Evolutionary conservation across 2,329 filamentous ascomycete genomes (phyloP).

Genomic region (Nectriaceae sp.): DNA sequence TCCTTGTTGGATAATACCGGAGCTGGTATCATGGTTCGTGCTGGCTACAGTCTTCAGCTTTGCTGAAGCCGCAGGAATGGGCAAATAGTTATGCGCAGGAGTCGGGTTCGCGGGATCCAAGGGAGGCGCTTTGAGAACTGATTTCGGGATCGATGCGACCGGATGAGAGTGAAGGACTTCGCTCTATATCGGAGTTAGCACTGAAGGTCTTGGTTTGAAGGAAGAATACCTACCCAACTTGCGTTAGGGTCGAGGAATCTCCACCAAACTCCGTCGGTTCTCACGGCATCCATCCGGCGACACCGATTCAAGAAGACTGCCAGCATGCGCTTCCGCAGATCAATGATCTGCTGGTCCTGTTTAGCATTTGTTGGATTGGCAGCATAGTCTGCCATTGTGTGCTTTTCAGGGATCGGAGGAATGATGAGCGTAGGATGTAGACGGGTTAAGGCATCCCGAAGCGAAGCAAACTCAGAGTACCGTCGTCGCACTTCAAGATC

Average conservation of each 20-base stretch:
- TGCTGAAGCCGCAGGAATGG: constrained; percentile 80
- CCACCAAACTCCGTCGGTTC: constrained; percentile 96
- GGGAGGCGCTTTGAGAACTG: constrained; percentile 91
- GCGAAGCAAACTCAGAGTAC: constrained; percentile 94
- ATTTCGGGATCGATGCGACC: constrained; percentile 88
- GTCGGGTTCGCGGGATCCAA: constrained; percentile 92
- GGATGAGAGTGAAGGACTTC: constrained; percentile 95
- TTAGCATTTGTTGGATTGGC: constrained; percentile 98
- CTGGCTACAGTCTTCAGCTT: constrained; percentile 69
- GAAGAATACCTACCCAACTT: constrained; percentile 76
- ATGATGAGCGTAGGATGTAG: constrained; percentile 95
- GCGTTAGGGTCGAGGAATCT: constrained; percentile 96
- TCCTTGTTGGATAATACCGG: constrained; percentile 41
- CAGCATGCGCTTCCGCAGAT: constrained; percentile 94
- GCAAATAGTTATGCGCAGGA: constrained; percentile 82
- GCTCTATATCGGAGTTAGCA: constrained; percentile 56
- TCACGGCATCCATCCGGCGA: constrained; percentile 86
- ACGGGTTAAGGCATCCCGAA: constrained; percentile 84
- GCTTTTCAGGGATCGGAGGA: constrained; percentile 97
- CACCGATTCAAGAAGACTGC: constrained; percentile 94
- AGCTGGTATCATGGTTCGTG: constrained; percentile 34
- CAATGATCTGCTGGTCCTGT: constrained; percentile 95
- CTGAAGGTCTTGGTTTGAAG: not conserved
- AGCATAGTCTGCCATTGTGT: constrained; percentile 97
- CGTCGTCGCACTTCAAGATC: constrained; percentile 92